phyloP scores from a whole-genome alignment of 2,329 filamentous ascomycete genomes.

The Penicillium sp. region DNA sequence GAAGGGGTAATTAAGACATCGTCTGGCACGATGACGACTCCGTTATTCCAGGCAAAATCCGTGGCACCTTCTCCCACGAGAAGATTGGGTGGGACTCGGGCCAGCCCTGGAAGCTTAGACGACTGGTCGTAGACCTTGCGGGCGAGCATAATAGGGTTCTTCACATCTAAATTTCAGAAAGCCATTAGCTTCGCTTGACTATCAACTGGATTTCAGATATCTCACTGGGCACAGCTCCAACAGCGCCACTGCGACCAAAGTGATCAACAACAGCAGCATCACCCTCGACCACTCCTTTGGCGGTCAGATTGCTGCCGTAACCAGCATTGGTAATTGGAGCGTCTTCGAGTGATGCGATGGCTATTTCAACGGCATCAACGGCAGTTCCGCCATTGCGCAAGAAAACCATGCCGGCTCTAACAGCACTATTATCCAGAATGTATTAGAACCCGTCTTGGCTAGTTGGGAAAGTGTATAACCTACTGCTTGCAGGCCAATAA shows the following conservation, averaged over 20 bases:
- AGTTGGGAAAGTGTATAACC: slow-evolving; percentile 48
- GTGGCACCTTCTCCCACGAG: slow-evolving; percentile 84
- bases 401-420: slow-evolving; percentile 79
- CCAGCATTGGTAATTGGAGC: slow-evolving; percentile 96
- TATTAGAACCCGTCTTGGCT: background rate
- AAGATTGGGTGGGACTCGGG: slow-evolving; percentile 89
- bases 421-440: slow-evolving; percentile 64
- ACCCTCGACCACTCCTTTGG: slow-evolving; percentile 89
- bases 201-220: slow-evolving; percentile 24
- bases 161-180: slow-evolving; percentile 56
- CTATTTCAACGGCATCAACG: slow-evolving; percentile 86
- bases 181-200: slow-evolving; percentile 8
- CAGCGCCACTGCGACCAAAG: slow-evolving; percentile 86
- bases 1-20: slow-evolving; percentile 79
- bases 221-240: slow-evolving; percentile 87
- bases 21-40: slow-evolving; percentile 73
- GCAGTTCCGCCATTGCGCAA: slow-evolving; percentile 78
- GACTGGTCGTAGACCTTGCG: slow-evolving; percentile 80
- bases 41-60: slow-evolving; percentile 80
- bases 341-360: slow-evolving; percentile 86
- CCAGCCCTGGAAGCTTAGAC: slow-evolving; percentile 75
- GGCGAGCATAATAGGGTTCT: slow-evolving; percentile 88
- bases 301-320: slow-evolving; percentile 90
- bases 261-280: slow-evolving; percentile 95
- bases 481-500: slow-evolving; percentile 87